Base-by-base conservation (phyloP, 495 filamentous ascomycete genomes). In the Neurospora sp. region DNA sequence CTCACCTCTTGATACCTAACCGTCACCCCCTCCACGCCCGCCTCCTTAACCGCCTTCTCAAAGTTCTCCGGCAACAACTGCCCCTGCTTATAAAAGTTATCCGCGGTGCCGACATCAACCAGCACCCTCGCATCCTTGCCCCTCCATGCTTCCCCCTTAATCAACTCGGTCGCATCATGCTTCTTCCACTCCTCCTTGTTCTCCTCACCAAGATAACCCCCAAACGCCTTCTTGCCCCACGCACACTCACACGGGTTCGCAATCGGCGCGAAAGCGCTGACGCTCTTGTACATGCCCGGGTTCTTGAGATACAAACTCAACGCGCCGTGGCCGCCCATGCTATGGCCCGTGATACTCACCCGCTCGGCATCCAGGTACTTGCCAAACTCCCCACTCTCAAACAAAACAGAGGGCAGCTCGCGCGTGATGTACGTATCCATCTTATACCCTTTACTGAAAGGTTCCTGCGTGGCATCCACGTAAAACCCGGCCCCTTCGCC, bases 261-360 rank as follows among this genome's bases (percentile, higher is more conserved):
- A 78, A 99, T 97, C 9, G 96, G 96, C 72, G 96, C 94, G 79
- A 97, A 97, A 3, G 96, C 96, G 65, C 89, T 92, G 42, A 94
- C 92, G 74, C 88, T 91, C 80, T 90, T 90, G 84, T 97, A 99
- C 84, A 89, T 90, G 18, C 91, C 93, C 2, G 95, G 93, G 80
- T 97, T 92, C 81, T 92, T 94, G 27, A 99, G 87, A 83, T 91
- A 98, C 76, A 98, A 82, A 69, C 93, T 97, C 74, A 99, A 83
- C 68, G 96, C 96, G 31, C 96, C 96, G 81, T 98, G 96, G 0
- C 96, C 96, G 76, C 96, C 96, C 96, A 99, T 99, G 77, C 88
- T 91, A 81, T 98, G 96, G 3, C 96, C 96, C 42, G 90, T 94
- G 75, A 99, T 95, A 78, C 90, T 90, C 42, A 97, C 88, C 0